Base-by-base conservation (phyloP, 1,139 yeast genomes). In the Arxiozyma slooffiae region DNA sequence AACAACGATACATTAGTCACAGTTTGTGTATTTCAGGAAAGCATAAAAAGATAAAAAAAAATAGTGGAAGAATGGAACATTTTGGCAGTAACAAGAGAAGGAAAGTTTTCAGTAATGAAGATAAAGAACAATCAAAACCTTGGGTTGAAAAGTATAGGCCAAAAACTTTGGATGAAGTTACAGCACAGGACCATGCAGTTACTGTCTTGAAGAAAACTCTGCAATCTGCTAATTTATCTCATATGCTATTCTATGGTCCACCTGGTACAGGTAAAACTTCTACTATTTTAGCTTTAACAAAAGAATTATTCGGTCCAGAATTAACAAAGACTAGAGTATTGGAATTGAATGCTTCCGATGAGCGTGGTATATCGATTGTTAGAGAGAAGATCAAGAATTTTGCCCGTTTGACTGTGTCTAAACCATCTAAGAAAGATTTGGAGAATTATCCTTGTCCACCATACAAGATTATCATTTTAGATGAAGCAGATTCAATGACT, bases 401-500 rank as follows among this genome's bases (percentile, higher is more conserved):
- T 72, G 97, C 98, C 17, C 75, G 96, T 56, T 72, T 89, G 48
- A 79, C 94, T 0, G 89, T 92, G 1, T 83, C 97, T 1, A 85
- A 85, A 55, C 94, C 97, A 0, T 67, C 84, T 0, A 72, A 74
- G 17, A 82, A 81, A 41, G 92, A 85, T 60, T 68, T 77, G 52
- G 78, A 72, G 40, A 76, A 81, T 17, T 88, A 88, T 66, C 97
- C 97, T 1, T 92, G 97, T 65, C 97, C 97, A 1, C 96, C 96
- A 7, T 90, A 85, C 68, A 90, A 90, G 65, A 83, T 85, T 59
- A 79, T 72, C 50, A 85, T 88, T 46, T 69, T 90, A 50, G 97
- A 92, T 70, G 98, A 92, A 68, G 98, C 98, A 0, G 98, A 92
- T 67, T 86, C 95, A 20, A 92, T 92, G 98, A 92, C 98, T n/a